phyloP scores from a whole-genome alignment of 805 yeast genomes.

The Saccharomycopsis lassenensis region DNA sequence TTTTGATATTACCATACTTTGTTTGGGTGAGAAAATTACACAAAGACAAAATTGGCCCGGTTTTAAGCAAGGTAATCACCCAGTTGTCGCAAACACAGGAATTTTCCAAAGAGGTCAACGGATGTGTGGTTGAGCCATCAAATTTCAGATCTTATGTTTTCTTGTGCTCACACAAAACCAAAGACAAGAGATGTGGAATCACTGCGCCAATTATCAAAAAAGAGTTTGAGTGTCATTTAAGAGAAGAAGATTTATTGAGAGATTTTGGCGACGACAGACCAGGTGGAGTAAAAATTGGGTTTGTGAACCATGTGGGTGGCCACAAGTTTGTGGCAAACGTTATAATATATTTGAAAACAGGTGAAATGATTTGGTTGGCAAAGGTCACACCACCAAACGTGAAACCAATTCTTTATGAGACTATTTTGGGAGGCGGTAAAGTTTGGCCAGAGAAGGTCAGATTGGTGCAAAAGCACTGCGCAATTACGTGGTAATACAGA shows the following conservation, averaged over 20 bases:
- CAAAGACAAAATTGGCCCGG: constrained; percentile 30
- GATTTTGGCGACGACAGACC: constrained; percentile 69
- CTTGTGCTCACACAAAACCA: constrained; percentile 79
- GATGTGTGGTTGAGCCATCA: constrained; percentile 28
- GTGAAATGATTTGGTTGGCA: constrained; percentile 83
- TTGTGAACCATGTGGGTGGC: constrained; percentile 86
- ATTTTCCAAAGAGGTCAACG: constrained; percentile 24
- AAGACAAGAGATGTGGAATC: constrained; percentile 89
- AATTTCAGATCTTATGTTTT: constrained; percentile 41
- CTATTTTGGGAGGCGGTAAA: constrained; percentile 54
- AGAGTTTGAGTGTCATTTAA: constrained; percentile 60
- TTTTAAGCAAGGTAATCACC: constrained; percentile 36
- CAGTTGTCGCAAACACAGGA: constrained; percentile 25
- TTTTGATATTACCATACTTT: constrained; percentile 64
- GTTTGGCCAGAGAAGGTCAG: constrained; percentile 67
- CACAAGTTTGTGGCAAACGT: constrained; percentile 92
- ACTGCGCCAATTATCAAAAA: constrained; percentile 86
- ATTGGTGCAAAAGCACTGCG: constrained; percentile 33
- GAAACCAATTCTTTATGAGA: constrained; percentile 62
- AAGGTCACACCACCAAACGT: constrained; percentile 72
- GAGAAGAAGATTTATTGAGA: constrained; percentile 62
- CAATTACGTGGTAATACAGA: constrained; percentile 11
- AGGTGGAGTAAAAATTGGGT: constrained; percentile 62
- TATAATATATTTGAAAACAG: constrained; percentile 58
- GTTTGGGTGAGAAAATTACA: constrained; percentile 51